These are phyloP conservation scores for Castanea mollissima DNA, from an alignment of 306 rosid species.

Conservation along the genomic window DNA sequence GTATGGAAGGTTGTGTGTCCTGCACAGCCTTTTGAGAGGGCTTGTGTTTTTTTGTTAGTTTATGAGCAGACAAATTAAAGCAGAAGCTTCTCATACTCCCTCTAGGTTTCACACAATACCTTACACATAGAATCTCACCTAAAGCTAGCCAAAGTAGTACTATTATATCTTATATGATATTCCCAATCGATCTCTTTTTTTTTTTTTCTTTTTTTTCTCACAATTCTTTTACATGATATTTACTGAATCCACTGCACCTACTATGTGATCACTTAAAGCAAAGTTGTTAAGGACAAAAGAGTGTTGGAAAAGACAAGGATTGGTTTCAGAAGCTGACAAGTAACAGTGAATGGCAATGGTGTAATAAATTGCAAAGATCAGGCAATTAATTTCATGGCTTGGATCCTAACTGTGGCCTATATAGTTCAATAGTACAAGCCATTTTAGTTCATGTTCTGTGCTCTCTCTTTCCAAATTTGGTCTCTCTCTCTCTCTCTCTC, in stretches of 20 bases:
- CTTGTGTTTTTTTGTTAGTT: constrained; percentile 62
- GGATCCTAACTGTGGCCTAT: constrained; percentile 60
- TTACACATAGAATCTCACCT: constrained; percentile 68
- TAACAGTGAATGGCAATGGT: neutral
- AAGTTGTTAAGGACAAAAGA: no score
- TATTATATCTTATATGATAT: neutral
- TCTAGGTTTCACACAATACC: constrained; percentile 58
- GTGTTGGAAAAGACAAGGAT: neutral
- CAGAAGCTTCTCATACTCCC: constrained; percentile 90
- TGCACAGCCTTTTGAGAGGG: constrained; percentile 44
- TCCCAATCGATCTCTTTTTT: constrained; percentile 3
- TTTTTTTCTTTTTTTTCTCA: neutral
- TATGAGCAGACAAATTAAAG: constrained; percentile 89
- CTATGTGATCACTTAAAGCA: neutral
- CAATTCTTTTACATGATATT: neutral
- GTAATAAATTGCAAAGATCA: constrained; percentile 18
- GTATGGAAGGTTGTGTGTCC: constrained; percentile 54
- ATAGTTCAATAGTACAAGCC: constrained; percentile 53
- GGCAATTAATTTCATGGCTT: constrained; percentile 12
- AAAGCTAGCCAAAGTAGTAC: constrained; percentile 46
- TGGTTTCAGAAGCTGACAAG: neutral
- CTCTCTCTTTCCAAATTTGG: constrained; percentile 14
- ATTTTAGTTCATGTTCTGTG: constrained; percentile 24
- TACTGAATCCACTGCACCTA: neutral
- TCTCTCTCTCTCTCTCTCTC: constrained; percentile 10